A percentile compares a stretch with the other conserved stretches of the same genome.
Conservation (phyloP, 441 rosid species). For the Codiaeum variegatum region DNA sequence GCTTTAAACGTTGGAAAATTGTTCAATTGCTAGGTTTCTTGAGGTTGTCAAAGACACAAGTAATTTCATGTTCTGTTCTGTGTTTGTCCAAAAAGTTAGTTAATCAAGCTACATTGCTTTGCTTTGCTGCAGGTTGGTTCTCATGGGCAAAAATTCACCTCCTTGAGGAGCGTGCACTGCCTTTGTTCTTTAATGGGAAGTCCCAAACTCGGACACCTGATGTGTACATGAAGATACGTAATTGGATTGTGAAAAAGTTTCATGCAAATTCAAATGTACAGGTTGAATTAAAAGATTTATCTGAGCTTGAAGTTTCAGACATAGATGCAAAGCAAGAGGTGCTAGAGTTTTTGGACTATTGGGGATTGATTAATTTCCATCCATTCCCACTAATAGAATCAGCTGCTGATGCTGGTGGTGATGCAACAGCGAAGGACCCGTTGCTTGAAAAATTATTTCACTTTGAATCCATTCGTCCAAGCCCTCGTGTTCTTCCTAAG, state of each 20-base stretch:
- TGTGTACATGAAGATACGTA: constrained; percentile 71
- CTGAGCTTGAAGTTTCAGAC: constrained; percentile 74
- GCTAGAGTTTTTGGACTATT: constrained; percentile 87
- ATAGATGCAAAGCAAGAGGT: constrained; percentile 76
- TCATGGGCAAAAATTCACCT: constrained; percentile 78
- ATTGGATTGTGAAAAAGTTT: constrained; percentile 77
- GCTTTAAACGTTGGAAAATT: neutral
- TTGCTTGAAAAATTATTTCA: constrained; percentile 65
- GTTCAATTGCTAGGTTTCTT: neutral
- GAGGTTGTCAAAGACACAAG: neutral
- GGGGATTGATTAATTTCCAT: constrained; percentile 97
- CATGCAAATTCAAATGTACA: constrained; percentile 58
- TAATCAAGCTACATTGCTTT: neutral
- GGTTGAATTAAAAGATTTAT: constrained; percentile 65
- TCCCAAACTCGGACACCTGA: constrained; percentile 54
- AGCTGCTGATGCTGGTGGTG: constrained; percentile 35
- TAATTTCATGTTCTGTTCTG: neutral
- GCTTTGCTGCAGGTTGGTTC: constrained; percentile 74
- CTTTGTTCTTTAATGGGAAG: constrained; percentile 87
- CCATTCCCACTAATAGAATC: constrained; percentile 59
- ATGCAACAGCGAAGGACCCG: constrained; percentile 38
- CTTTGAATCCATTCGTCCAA: constrained; percentile 57
- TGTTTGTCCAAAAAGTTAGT: neutral
- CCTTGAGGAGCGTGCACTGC: constrained; percentile 72
- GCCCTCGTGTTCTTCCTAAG: constrained; percentile 39